Evolutionary conservation across 1,284 basidiomycete genomes (phyloP).

Genomic region (Cutaneotrichosporon sp.): DNA sequence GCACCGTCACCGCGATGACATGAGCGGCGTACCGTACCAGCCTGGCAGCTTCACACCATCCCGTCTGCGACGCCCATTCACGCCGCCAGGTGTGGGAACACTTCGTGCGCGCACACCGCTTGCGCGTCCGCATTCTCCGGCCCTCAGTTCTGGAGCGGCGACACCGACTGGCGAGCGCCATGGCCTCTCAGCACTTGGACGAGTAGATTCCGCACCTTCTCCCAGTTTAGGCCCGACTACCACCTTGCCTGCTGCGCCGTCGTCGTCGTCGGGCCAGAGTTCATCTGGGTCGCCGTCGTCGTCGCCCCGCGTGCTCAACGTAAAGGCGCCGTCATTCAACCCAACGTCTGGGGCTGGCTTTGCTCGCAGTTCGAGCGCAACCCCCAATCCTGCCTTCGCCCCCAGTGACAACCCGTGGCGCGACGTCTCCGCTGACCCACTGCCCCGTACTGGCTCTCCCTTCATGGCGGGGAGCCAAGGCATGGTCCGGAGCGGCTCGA

Average conservation of each 20-base stretch:
- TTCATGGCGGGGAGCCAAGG: slow-evolving; percentile 51
- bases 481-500: slow-evolving; percentile 58
- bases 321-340: slow-evolving; percentile 62
- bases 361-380: slow-evolving; percentile 53
- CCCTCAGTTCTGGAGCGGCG: slow-evolving; percentile 19
- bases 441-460: slow-evolving; percentile 36
- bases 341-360: slow-evolving; percentile 49
- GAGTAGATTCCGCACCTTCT: slow-evolving; percentile 11
- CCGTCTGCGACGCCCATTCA: slow-evolving; percentile 39
- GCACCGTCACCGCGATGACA: slow-evolving; percentile 46
- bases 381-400: slow-evolving; percentile 27
- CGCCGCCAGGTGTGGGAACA: slow-evolving; percentile 44
- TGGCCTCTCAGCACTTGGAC: slow-evolving; percentile 34
- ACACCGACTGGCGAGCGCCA: slow-evolving; percentile 52
- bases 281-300: slow-evolving; percentile 54
- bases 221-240: neutral
- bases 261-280: slow-evolving; percentile 56
- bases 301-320: slow-evolving; percentile 56
- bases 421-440: slow-evolving; percentile 26
- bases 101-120: slow-evolving; percentile 43
- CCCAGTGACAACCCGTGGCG: slow-evolving; percentile 54
- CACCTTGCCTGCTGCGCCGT: slow-evolving; percentile 50
- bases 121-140: slow-evolving; percentile 39
- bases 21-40: slow-evolving; percentile 40
- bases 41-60: slow-evolving; percentile 40